Evolutionary conservation across 2,329 filamentous ascomycete species (phyloP).

Genomic region (Diaporthe humulicola): DNA sequence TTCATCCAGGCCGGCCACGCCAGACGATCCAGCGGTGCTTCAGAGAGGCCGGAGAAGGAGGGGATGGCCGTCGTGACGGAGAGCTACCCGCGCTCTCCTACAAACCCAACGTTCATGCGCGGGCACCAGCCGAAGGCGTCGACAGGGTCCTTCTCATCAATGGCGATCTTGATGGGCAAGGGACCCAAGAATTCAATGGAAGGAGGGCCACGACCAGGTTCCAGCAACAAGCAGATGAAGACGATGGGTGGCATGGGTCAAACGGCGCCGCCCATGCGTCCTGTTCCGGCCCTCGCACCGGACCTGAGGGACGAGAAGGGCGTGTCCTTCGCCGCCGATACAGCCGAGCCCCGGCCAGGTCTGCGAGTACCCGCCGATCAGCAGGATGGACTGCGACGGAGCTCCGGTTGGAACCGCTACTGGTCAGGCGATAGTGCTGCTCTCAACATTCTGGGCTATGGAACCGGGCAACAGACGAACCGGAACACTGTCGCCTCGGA

Average conservation of each 20-base stretch:
- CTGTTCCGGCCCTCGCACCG: conserved; percentile 34
- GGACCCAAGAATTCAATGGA: conserved; percentile 39
- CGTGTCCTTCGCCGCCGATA: conserved; percentile 53
- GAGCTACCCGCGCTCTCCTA: conserved; percentile 51
- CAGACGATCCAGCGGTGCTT: conserved; percentile 57
- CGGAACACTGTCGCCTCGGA: conserved; percentile 68
- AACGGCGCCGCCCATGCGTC: conserved; percentile 39
- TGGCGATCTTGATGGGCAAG: conserved; percentile 77
- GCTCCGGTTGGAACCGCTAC: conserved; percentile 83
- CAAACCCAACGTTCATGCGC: conserved; percentile 56
- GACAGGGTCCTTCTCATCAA: conserved; percentile 71
- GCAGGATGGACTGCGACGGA: conserved; percentile 66
- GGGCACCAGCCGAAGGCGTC: conserved; percentile 68
- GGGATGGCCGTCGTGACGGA: conserved; percentile 62
- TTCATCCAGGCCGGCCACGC: conserved; percentile 62
- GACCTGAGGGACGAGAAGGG: conserved; percentile 57
- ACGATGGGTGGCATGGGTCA: conserved; percentile 62
- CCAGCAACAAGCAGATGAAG: conserved; percentile 74
- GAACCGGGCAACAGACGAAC: conserved; percentile 56
- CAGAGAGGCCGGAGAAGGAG: conserved; percentile 66
- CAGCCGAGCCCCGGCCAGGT: conserved; percentile 53
- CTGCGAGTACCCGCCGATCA: conserved; percentile 49
- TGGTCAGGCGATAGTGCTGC: conserved; percentile 79
- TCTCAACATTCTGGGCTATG: conserved; percentile 74
- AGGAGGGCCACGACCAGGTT: conserved; percentile 12